A percentile compares a stretch with the other conserved stretches of the same genome.
Evolutionary conservation across 441 rosid genomes (phyloP).

Genomic region (Hura crepitans): DNA sequence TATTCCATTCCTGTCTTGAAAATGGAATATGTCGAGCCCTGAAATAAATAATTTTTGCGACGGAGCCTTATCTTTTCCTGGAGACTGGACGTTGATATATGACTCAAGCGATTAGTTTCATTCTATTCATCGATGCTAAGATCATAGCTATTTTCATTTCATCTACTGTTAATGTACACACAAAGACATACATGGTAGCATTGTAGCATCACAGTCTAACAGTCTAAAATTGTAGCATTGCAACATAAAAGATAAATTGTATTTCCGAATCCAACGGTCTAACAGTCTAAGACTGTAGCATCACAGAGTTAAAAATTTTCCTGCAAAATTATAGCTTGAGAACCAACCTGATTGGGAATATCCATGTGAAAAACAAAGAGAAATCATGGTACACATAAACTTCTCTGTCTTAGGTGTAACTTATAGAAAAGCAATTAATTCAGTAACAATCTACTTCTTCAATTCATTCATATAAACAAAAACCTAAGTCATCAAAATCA

Average conservation of each 20-base stretch:
- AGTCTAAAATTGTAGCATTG: too few relatives aligned
- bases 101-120: too few relatives aligned
- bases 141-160: neutral
- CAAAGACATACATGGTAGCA: neutral
- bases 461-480: neutral
- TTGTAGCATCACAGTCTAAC: too few relatives aligned
- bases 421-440: constrained; percentile 12
- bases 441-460: constrained; percentile 15
- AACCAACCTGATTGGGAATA: neutral
- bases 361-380: neutral
- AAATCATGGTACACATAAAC: constrained; percentile 2
- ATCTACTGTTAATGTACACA: neutral
- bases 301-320: constrained; percentile 4
- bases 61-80: too few relatives aligned
- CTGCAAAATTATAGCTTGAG: neutral
- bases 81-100: too few relatives aligned
- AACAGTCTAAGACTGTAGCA: neutral
- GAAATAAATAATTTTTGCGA: too few relatives aligned
- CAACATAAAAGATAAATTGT: neutral
- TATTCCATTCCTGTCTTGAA: neutral
- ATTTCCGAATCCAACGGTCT: neutral
- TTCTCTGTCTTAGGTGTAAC: neutral
- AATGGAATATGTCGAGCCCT: neutral
- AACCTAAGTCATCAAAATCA: neutral
- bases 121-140: neutral